Base-by-base conservation (phyloP, 805 yeast genomes). In the Wickerhamomyces mucosus region DNA sequence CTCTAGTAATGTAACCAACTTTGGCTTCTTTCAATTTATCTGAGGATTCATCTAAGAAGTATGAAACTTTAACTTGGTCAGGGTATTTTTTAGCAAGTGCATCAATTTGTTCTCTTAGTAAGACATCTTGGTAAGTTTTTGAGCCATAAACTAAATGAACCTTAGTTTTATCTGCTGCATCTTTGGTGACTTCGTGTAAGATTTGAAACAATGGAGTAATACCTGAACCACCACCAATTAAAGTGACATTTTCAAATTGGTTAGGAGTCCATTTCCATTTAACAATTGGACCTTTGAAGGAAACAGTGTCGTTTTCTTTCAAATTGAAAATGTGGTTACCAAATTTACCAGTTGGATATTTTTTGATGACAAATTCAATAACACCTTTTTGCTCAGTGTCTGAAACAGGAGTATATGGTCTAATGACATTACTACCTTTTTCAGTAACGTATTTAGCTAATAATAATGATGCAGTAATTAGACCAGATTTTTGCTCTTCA, bases 151-250 rank as follows among this genome's bases (percentile, higher is more conserved):
- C 65, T 46, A 92, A 67, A 41, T 76, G 69, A 41, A 92, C 77
- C 69, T 85, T 79, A 51, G 98, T 92, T 58, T 84, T 79, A 64
- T 92, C 97, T 28, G 61, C 64, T 35, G 94, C 88, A 68, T 88
- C 75, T 54, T 69, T 67, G 51, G 82, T 68, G 54, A 89, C 72
- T 55, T 74, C 77, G 50, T 75, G 79, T 40, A 84, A 58, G 56
- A 92, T 62, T 67, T 92, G 98, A 69, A 71, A 88, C 60, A 92
- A 69, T 38, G 98, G 98, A 29, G 96, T 84, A 58, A 92, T 88
- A 61, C 97, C 97, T 31, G 94, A 70, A 54, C 98, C 98, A 52
- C 95, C 98, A 49, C 96, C 97, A 46, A 92, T 67, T 55, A 92
- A 71, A 36, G 79, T 74, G 55, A 92, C 75, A 43, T 75, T 65